These are phyloP conservation scores for Paecilomyces niveus DNA, from an alignment of 2,329 filamentous ascomycete genomes.

Conservation along the genomic window DNA sequence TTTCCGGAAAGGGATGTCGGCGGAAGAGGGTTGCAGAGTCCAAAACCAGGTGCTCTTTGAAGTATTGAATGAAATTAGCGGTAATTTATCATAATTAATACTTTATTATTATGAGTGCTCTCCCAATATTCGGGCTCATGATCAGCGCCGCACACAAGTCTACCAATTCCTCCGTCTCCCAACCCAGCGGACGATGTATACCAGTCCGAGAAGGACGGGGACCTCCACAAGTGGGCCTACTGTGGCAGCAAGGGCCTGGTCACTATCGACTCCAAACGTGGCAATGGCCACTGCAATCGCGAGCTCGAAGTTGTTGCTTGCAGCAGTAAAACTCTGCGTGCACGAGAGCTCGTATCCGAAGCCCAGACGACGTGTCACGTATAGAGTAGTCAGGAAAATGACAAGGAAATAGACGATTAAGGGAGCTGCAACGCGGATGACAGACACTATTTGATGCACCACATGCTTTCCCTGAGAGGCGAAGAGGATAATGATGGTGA, in stretches of 20 bases:
- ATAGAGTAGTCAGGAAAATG: slow-evolving; percentile 65
- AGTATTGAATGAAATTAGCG: slow-evolving; percentile 32
- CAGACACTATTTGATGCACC: slow-evolving; percentile 74
- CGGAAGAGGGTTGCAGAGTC: slow-evolving; percentile 28
- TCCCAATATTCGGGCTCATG: background rate
- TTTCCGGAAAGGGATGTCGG: slow-evolving; percentile 19
- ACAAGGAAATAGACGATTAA: slow-evolving; percentile 72
- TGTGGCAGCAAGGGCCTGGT: slow-evolving; percentile 74
- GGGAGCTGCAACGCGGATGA: slow-evolving; percentile 73
- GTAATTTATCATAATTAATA: slow-evolving; percentile 2
- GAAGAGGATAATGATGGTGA: slow-evolving; percentile 81
- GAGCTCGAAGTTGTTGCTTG: slow-evolving; percentile 89
- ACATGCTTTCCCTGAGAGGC: slow-evolving; percentile 71
- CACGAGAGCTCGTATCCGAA: slow-evolving; percentile 64
- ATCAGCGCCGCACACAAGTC: background rate
- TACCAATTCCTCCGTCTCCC: slow-evolving; percentile 10
- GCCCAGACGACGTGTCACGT: slow-evolving; percentile 55
- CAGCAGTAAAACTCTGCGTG: slow-evolving; percentile 81
- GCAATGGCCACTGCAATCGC: slow-evolving; percentile 84
- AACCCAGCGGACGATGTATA: slow-evolving; percentile 61
- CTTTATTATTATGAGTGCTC: background rate
- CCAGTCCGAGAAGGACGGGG: slow-evolving; percentile 68
- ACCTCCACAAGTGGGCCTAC: slow-evolving; percentile 84
- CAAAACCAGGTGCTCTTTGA: slow-evolving; percentile 37
- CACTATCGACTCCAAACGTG: slow-evolving; percentile 67